A percentile compares a stretch with the other conserved stretches of the same genome.
phyloP scores from a whole-genome alignment of 2,329 filamentous ascomycete species.

The Trichoderma arundinaceum region DNA sequence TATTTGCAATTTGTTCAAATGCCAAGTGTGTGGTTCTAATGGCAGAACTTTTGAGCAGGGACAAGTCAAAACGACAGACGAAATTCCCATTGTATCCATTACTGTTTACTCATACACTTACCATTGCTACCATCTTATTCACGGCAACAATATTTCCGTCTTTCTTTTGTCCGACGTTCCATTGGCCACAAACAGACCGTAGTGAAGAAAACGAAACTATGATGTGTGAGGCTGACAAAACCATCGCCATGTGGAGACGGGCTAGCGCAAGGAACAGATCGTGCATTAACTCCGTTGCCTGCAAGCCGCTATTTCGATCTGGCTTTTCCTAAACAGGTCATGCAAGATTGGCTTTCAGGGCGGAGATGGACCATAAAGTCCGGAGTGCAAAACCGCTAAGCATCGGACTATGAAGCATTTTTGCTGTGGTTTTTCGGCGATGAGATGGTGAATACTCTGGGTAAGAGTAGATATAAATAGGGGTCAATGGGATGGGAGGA shows the following conservation, averaged over 20 bases:
- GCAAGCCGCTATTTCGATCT: slow-evolving; percentile 17
- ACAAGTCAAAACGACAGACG: background rate
- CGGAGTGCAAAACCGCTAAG: background rate
- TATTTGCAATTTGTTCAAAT: too few relatives aligned
- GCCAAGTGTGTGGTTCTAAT: too few relatives aligned
- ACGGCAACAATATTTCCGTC: too few relatives aligned
- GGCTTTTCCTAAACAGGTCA: slow-evolving; percentile 17
- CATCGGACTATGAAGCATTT: background rate
- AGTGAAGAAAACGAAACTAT: background rate
- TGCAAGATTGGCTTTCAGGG: slow-evolving; percentile 21
- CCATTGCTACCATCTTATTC: too few relatives aligned
- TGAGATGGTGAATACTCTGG: too few relatives aligned
- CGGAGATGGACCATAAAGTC: slow-evolving; percentile 10
- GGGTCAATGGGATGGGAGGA: background rate
- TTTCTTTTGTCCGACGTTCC: background rate
- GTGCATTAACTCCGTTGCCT: slow-evolving; percentile 26
- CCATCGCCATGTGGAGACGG: slow-evolving; percentile 16
- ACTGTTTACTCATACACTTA: too few relatives aligned
- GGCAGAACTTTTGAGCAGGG: too few relatives aligned
- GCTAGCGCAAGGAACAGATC: slow-evolving; percentile 19
- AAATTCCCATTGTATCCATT: too few relatives aligned
- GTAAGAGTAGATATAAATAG: background rate
- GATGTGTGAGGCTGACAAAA: background rate
- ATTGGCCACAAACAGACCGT: too few relatives aligned
- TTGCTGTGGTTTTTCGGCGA: too few relatives aligned